Conservation (phyloP, 108 stramenopile genomes). For the Chaetoceros tenuissimus region DNA sequence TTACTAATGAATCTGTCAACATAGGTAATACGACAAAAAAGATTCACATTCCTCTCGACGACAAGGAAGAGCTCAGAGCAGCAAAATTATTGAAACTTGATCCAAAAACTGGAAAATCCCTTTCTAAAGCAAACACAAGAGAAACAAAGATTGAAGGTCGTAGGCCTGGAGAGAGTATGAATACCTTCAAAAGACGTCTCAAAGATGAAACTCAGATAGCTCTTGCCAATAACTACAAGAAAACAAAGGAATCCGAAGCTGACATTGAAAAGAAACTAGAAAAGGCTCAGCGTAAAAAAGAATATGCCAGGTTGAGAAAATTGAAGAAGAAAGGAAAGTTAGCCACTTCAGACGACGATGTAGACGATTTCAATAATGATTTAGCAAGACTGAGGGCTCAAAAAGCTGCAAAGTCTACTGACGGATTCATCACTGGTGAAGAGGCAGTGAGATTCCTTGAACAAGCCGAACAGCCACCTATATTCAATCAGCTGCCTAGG, state of each 20-base stretch:
- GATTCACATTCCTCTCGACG: constrained; percentile 17
- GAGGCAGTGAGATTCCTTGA: constrained; percentile 20
- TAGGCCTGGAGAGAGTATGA: constrained; percentile 43
- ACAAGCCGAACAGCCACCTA: constrained; percentile 51
- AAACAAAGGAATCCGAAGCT: constrained; percentile 19
- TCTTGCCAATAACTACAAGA: constrained; percentile 1
- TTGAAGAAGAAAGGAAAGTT: constrained; percentile 23
- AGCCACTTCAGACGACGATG: not conserved
- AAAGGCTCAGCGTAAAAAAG: constrained; percentile 31
- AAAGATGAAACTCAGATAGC: constrained; percentile 26
- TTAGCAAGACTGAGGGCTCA: not conserved
- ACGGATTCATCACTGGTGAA: constrained; percentile 9
- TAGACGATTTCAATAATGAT: constrained; percentile 15
- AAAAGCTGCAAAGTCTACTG: not conserved
- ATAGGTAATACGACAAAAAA: not conserved
- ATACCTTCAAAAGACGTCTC: constrained; percentile 36
- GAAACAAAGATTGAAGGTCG: constrained; percentile 9
- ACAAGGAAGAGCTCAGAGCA: constrained; percentile 17
- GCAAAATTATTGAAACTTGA: constrained; percentile 11
- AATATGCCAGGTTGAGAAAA: constrained; percentile 40
- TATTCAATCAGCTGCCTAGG: constrained; percentile 39
- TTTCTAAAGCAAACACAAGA: constrained; percentile 1
- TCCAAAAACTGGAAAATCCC: constrained; percentile 7
- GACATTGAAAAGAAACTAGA: constrained; percentile 16
- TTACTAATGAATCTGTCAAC: not conserved